These are phyloP conservation scores for Vaccinium myrtillus DNA, from an alignment of 148 eudicot species.

Conservation along the genomic window DNA sequence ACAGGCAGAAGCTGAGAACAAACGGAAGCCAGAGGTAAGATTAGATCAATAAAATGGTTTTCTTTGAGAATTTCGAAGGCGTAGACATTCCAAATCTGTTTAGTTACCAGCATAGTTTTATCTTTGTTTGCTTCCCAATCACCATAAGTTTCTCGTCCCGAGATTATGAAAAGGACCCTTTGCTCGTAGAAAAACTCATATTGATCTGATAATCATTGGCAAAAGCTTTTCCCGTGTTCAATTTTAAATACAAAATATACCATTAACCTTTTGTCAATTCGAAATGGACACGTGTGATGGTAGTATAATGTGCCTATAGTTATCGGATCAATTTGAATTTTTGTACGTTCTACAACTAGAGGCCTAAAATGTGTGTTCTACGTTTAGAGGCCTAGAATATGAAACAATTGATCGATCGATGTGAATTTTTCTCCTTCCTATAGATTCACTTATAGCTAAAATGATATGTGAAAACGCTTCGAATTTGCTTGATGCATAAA, in stretches of 20 bases:
- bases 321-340: not conserved
- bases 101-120: too few relatives aligned
- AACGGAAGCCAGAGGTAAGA: conserved; percentile 17
- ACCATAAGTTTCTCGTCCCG: not conserved
- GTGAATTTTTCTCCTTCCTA: not conserved
- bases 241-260: not conserved
- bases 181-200: not conserved
- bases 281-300: not conserved
- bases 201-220: not conserved
- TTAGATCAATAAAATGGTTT: not conserved
- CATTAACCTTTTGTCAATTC: not conserved
- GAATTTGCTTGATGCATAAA: not conserved
- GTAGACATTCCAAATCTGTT: too few relatives aligned
- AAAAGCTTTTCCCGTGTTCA: not conserved
- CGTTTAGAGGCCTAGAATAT: not conserved
- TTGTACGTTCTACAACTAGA: not conserved
- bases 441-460: not conserved
- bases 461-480: not conserved
- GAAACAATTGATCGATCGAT: not conserved
- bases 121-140: not conserved
- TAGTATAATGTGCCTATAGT: not conserved
- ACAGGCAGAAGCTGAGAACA: conserved; percentile 16
- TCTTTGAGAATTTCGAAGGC: too few relatives aligned
- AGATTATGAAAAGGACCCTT: not conserved
- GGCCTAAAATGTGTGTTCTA: not conserved